Conservation (phyloP, 805 yeast species). For the Saccharomycopsis fodiens region DNA sequence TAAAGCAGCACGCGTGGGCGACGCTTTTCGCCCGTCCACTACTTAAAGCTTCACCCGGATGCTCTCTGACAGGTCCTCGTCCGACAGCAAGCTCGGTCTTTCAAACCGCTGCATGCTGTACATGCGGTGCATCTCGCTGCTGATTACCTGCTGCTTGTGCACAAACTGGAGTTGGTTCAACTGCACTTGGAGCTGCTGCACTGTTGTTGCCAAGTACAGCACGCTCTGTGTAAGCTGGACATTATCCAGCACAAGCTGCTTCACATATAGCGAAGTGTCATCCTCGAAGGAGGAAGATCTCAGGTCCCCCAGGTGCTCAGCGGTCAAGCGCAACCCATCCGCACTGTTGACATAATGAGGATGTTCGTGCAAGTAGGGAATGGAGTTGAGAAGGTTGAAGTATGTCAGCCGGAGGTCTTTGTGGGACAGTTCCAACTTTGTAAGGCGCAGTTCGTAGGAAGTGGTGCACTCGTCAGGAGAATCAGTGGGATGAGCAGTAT, state of each 20-base stretch:
- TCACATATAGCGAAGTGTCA: neutral
- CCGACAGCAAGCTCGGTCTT: neutral
- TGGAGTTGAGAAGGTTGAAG: too few relatives aligned
- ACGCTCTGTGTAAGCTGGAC: constrained; percentile 1
- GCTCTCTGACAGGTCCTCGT: constrained; percentile 4
- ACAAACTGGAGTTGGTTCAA: constrained; percentile 6
- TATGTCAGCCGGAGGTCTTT: too few relatives aligned
- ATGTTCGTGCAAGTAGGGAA: constrained; percentile 6
- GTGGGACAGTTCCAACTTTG: too few relatives aligned
- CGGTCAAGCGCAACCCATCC: neutral
- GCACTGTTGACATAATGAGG: neutral
- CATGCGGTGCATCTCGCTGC: constrained; percentile 5
- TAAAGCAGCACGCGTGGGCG: too few relatives aligned
- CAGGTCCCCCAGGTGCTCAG: neutral
- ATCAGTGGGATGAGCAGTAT: too few relatives aligned
- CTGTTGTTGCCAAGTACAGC: neutral
- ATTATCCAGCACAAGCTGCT: constrained; percentile 11
- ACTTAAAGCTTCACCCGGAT: neutral
- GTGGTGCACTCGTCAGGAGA: too few relatives aligned
- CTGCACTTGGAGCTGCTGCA: constrained; percentile 9
- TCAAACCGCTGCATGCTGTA: constrained; percentile 2
- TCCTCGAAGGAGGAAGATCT: neutral
- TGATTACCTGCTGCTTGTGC: constrained; percentile 8
- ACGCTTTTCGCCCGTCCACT: too few relatives aligned
- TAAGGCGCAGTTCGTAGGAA: too few relatives aligned